A percentile compares a stretch with the other conserved stretches of the same genome.
These are phyloP conservation scores for Dryadomyces sulphureus DNA, from an alignment of 2,329 filamentous ascomycete genomes.

Conservation along the genomic window DNA sequence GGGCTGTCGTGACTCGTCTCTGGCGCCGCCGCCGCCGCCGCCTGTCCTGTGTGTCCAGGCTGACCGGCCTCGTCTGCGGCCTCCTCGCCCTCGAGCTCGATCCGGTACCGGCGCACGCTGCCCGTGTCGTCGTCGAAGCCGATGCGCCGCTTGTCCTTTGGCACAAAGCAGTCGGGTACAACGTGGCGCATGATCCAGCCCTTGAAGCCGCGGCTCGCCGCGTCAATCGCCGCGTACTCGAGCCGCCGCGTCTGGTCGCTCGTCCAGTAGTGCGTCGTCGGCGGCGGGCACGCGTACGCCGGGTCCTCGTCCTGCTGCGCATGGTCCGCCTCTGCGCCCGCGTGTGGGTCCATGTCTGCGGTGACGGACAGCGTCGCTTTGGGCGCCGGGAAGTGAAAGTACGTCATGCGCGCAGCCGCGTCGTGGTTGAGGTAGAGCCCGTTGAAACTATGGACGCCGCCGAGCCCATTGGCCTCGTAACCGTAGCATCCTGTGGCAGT, in stretches of 20 bases:
- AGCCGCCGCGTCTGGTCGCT: constrained; percentile 46
- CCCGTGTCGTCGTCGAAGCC: constrained; percentile 48
- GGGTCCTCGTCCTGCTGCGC: not conserved
- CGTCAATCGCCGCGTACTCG: constrained; percentile 53
- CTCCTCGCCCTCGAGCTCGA: constrained; percentile 38
- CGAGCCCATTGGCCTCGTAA: constrained; percentile 9
- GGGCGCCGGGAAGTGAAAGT: constrained; percentile 30
- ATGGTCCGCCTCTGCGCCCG: not conserved
- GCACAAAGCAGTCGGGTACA: constrained; percentile 46
- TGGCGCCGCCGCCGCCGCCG: not conserved
- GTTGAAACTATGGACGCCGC: constrained; percentile 3
- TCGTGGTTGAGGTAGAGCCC: constrained; percentile 10
- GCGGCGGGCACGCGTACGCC: constrained; percentile 30
- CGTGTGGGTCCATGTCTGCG: not conserved
- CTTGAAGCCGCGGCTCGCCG: constrained; percentile 41
- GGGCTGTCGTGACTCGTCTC: not conserved
- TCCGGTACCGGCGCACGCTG: constrained; percentile 46
- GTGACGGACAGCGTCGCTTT: not conserved
- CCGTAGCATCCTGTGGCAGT: not conserved
- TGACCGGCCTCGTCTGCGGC: constrained; percentile 2
- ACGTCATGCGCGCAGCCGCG: constrained; percentile 18
- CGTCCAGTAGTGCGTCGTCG: constrained; percentile 53
- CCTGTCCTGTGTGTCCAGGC: constrained; percentile 1
- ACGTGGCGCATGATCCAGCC: constrained; percentile 44
- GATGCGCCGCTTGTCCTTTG: constrained; percentile 31